Percentiles rank a stretch among this genome's conserved stretches.
Conservation (phyloP, 2,329 filamentous ascomycete genomes). For the Venturia nashicola region DNA sequence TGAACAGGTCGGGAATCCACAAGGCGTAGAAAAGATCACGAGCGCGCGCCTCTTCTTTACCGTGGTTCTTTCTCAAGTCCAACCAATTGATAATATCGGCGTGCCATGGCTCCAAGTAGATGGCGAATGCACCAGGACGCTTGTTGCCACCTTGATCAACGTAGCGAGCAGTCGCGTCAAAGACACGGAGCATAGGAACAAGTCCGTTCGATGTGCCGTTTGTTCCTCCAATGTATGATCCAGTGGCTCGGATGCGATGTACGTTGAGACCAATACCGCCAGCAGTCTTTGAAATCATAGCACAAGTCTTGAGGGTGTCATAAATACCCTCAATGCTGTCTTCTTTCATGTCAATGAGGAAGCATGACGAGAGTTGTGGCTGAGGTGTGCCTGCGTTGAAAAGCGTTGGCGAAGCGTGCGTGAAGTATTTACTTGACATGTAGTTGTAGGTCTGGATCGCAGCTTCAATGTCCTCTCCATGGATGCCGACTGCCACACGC, state of each 20-base stretch:
- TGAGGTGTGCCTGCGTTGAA: constrained; percentile 97
- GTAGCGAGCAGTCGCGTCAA: constrained; percentile 98
- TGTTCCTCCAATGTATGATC: constrained; percentile 95
- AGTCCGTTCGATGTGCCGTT: constrained; percentile 98
- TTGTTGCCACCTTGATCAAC: constrained; percentile 99
- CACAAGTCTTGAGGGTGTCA: constrained; percentile 96
- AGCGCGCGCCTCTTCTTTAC: constrained; percentile 94
- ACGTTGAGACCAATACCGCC: constrained; percentile 95
- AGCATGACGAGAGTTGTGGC: constrained; percentile 92
- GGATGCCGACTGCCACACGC: constrained; percentile 95
- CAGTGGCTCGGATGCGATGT: constrained; percentile 92
- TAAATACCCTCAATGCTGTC: constrained; percentile 99
- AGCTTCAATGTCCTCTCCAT: constrained; percentile 87
- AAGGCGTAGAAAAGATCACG: constrained; percentile 95
- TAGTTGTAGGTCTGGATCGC: constrained; percentile 97
- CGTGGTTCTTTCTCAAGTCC: constrained; percentile 97
- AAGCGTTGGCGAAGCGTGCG: constrained; percentile 91
- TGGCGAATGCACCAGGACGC: constrained; percentile 93
- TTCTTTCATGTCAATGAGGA: constrained; percentile 98
- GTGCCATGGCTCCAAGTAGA: constrained; percentile 99
- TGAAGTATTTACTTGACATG: constrained; percentile 98
- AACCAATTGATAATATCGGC: constrained; percentile 95
- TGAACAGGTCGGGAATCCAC: constrained; percentile 98
- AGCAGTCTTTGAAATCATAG: constrained; percentile 99
- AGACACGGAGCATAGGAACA: constrained; percentile 94